These are phyloP conservation scores for Capillidium rhysosporum DNA, from an alignment of 371 early-diverging fungal species.

Conservation along the genomic window DNA sequence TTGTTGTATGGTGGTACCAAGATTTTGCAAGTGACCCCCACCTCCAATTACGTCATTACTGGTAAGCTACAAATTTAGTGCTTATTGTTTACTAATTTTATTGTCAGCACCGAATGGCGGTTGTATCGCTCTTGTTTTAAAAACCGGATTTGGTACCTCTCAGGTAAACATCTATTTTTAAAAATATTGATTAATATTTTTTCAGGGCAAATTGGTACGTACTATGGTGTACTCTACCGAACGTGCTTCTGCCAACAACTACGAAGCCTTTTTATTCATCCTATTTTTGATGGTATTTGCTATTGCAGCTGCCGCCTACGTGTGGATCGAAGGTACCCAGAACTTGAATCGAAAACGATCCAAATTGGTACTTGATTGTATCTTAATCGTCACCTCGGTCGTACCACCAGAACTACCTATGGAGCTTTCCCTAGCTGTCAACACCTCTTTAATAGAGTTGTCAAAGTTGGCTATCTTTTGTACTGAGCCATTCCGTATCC, in stretches of 20 bases:
- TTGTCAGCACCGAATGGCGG: slow-evolving; percentile 82
- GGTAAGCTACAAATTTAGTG: neutral
- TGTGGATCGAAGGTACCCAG: slow-evolving; percentile 71
- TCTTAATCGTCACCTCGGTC: slow-evolving; percentile 96
- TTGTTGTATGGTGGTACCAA: slow-evolving; percentile 94
- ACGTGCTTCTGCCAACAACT: slow-evolving; percentile 94
- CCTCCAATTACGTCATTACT: slow-evolving; percentile 16
- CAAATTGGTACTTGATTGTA: slow-evolving; percentile 93
- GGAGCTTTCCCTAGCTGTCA: slow-evolving; percentile 98
- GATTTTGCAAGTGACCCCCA: slow-evolving; percentile 79
- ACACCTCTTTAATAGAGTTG: slow-evolving; percentile 88
- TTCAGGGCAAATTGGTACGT: slow-evolving; percentile 82
- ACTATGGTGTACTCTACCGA: slow-evolving; percentile 97
- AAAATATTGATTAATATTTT: neutral
- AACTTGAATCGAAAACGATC: slow-evolving; percentile 58
- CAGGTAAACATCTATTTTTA: slow-evolving; percentile 22
- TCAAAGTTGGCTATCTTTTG: slow-evolving; percentile 83
- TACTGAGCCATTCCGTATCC: slow-evolving; percentile 99
- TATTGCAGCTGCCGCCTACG: slow-evolving; percentile 81
- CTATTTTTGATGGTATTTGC: slow-evolving; percentile 95
- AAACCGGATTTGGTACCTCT: slow-evolving; percentile 95
- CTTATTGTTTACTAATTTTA: slow-evolving; percentile 6
- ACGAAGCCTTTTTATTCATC: slow-evolving; percentile 95
- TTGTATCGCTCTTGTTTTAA: slow-evolving; percentile 71
- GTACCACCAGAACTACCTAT: slow-evolving; percentile 99